Percentiles rank a stretch among this genome's conserved stretches.
Conservation (phyloP, 1,139 yeast species). For the Yamadazyma siamensis region DNA sequence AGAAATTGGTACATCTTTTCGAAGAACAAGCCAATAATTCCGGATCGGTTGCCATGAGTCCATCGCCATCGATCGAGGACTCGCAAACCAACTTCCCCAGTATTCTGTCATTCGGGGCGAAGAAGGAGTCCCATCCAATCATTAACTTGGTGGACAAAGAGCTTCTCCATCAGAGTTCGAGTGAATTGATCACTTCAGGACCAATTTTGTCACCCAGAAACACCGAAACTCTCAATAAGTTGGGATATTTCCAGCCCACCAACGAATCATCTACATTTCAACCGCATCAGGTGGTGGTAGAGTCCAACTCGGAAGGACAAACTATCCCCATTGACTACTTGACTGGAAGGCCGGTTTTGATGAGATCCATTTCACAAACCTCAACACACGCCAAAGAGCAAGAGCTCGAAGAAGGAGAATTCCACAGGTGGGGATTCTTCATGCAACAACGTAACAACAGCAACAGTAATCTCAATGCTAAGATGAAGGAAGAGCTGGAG, state of each 20-base stretch:
- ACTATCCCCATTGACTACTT: constrained; percentile 58
- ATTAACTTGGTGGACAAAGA: constrained; percentile 18
- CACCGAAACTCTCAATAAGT: constrained; percentile 19
- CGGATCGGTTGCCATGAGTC: constrained; percentile 19
- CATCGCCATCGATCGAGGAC: constrained; percentile 20
- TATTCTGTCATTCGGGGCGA: constrained; percentile 1
- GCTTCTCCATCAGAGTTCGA: constrained; percentile 45
- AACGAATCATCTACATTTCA: constrained; percentile 30
- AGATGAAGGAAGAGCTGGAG: background rate
- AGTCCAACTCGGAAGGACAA: constrained; percentile 52
- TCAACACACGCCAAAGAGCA: constrained; percentile 68
- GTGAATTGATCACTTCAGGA: constrained; percentile 50
- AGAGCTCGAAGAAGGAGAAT: constrained; percentile 89
- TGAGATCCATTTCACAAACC: constrained; percentile 62
- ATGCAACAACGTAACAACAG: constrained; percentile 53
- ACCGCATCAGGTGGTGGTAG: constrained; percentile 71
- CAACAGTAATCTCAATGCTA: constrained; percentile 6
- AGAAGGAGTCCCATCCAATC: constrained; percentile 7
- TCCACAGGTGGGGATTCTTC: constrained; percentile 78
- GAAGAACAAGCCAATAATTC: constrained; percentile 36
- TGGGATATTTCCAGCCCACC: constrained; percentile 21
- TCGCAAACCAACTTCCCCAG: background rate
- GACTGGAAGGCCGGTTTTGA: constrained; percentile 69
- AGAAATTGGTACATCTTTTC: constrained; percentile 40
- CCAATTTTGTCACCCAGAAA: constrained; percentile 50